Conservation (phyloP, 768 basidiomycete species). For the Suillus subaureus region DNA sequence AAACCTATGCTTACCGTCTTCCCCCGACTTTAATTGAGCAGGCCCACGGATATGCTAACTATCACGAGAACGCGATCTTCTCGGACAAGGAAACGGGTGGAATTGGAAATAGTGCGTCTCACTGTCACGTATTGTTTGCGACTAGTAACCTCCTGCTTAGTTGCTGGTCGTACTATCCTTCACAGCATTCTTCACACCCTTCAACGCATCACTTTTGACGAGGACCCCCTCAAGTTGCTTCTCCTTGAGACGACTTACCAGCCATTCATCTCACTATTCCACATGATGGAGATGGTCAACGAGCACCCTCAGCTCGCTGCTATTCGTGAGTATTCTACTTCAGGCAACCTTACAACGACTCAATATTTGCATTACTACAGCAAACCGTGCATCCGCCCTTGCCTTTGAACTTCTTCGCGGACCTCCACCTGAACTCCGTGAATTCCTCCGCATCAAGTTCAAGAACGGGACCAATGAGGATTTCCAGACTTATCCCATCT, state of each 20-base stretch:
- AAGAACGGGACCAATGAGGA: conserved; percentile 70
- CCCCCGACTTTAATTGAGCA: conserved; percentile 74
- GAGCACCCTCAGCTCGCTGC: conserved; percentile 56
- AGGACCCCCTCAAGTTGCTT: conserved; percentile 76
- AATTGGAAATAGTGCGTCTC: conserved; percentile 73
- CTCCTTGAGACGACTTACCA: conserved; percentile 83
- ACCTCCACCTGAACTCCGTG: conserved; percentile 71
- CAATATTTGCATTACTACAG: conserved; percentile 37
- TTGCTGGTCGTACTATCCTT: conserved; percentile 79
- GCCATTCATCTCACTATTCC: conserved; percentile 85
- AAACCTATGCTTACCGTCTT: conserved; percentile 75
- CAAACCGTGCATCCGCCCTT: conserved; percentile 71
- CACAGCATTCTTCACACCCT: conserved; percentile 71
- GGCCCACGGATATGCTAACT: conserved; percentile 71
- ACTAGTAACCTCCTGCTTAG: conserved; percentile 36
- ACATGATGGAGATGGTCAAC: conserved; percentile 60
- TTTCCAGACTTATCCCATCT: conserved; percentile 68
- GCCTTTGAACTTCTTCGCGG: conserved; percentile 77
- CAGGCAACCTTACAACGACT: not conserved
- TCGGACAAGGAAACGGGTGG: conserved; percentile 59
- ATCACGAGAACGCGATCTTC: conserved; percentile 79
- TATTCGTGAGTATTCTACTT: conserved; percentile 55
- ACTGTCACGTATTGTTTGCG: not conserved
- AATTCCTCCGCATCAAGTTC: conserved; percentile 83
- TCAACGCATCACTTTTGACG: conserved; percentile 75